Conservation (phyloP, 352 stramenopile species). For the Achlya hypogyna region DNA sequence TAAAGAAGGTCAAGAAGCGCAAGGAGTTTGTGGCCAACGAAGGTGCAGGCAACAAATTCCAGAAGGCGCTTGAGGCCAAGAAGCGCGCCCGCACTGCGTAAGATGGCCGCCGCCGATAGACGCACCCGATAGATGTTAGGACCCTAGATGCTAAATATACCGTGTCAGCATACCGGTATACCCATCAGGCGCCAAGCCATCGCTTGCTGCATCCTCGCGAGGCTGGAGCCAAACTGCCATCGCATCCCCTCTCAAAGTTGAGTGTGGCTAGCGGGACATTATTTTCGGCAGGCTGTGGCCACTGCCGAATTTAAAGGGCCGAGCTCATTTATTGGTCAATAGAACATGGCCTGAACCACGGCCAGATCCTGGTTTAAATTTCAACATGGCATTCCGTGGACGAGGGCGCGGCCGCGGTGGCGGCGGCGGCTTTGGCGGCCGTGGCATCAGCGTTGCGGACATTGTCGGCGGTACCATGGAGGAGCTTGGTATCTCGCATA, state of each 20-base stretch:
- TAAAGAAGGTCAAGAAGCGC: slow-evolving; percentile 79
- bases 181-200: no score
- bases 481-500: slow-evolving; percentile 18
- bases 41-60: slow-evolving; percentile 61
- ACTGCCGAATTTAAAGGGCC: neutral
- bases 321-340: neutral
- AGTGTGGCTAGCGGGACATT: neutral
- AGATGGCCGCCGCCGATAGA: neutral
- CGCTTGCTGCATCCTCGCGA: no score
- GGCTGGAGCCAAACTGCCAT: no score
- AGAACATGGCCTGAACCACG: neutral
- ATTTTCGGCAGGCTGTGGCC: neutral
- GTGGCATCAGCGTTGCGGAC: slow-evolving; percentile 18
- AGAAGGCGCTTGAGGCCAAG: slow-evolving; percentile 46
- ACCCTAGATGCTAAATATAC: no score
- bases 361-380: neutral
- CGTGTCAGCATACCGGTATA: no score
- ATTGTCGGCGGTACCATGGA: slow-evolving; percentile 21
- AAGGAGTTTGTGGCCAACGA: slow-evolving; percentile 76
- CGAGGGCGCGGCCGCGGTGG: slow-evolving; percentile 11
- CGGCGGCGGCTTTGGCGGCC: slow-evolving; percentile 9
- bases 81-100: slow-evolving; percentile 25
- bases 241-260: no score
- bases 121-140: no score
- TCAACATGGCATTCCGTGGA: slow-evolving; percentile 18